Base-by-base conservation (phyloP, 129 eudicot genomes). In the Arctium minus region DNA sequence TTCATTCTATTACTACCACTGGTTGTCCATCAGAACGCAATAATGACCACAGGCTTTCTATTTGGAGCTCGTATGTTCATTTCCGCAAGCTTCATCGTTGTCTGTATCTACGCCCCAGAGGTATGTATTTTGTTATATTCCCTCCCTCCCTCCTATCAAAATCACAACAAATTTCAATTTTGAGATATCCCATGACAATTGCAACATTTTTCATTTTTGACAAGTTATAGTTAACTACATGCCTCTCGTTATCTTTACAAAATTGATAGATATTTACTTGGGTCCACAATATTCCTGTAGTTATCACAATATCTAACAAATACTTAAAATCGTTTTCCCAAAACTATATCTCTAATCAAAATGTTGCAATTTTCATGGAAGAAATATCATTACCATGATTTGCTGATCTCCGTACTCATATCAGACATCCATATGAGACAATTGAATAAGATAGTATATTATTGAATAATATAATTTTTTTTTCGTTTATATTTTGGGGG, bases 51-150 rank as follows among this genome's bases (percentile, higher is more conserved):
- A 0, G 74, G 76, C 4, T 83, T 81, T 73, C 75, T 92, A 13
- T 90, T 87, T 86, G 93, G 94, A 64, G 88, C 90, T 42, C 94
- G 97, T 11, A 82, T 90, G 91, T 86, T 90, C 77, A 83, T 89
- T 69, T 81, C 85, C 8, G 92, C 91, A 69, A 88, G 85, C 11
- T 90, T 86, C 81, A 78, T 75, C 40, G 76, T 86, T 50, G 81
- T 86, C 8, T 82, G 74, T 50, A 79, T 92, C 73, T 92, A 92
- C 77, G 87, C 93, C 27, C 90, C 88, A 5, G 97, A 90, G 94
- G 97, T 92, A 86, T 35, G 39, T 79, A 4, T 39, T 37, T 13
- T 5, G 46, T 36, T 44, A 82, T 75, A 5, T 68, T n/a, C 17
- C 33, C 56, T 46, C 17, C 33, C 56, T 46, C 22, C 68, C 10